phyloP scores from a whole-genome alignment of 441 rosid species.

The Melastoma candidum region DNA sequence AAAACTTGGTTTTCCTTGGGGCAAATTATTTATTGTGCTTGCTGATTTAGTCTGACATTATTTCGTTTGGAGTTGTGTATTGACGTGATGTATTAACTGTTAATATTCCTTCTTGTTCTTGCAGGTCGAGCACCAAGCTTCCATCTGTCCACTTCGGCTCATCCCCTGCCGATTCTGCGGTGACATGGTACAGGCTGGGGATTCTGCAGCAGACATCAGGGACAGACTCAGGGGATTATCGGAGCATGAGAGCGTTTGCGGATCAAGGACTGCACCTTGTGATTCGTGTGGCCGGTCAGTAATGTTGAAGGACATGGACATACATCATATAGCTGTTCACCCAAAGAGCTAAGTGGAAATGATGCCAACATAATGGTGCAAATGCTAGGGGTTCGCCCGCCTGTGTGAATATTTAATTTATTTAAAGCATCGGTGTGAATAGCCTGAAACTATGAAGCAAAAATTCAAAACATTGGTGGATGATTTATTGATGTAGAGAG shows the following conservation, averaged over 20 bases:
- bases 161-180: conserved; percentile 80
- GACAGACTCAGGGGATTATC: conserved; percentile 79
- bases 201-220: conserved; percentile 51
- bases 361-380: too few relatives aligned
- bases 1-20: too few relatives aligned
- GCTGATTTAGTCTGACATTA: too few relatives aligned
- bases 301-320: conserved; percentile 95
- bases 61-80: background rate
- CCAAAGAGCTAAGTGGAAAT: conserved; percentile 41
- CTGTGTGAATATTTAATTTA: too few relatives aligned
- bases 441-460: too few relatives aligned
- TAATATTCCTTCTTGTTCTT: background rate
- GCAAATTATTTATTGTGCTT: too few relatives aligned
- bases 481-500: too few relatives aligned
- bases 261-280: conserved; percentile 86
- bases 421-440: too few relatives aligned
- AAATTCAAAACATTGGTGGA: too few relatives aligned
- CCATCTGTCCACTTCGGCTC: conserved; percentile 55
- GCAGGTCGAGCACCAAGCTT: conserved; percentile 81
- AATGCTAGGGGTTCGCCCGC: too few relatives aligned
- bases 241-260: conserved; percentile 84
- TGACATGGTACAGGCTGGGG: conserved; percentile 90
- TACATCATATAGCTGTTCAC: conserved; percentile 85
- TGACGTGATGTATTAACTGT: background rate
- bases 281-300: conserved; percentile 89